Evolutionary conservation across 805 yeast genomes (phyloP).

Genomic region (Ogataea siamensis): DNA sequence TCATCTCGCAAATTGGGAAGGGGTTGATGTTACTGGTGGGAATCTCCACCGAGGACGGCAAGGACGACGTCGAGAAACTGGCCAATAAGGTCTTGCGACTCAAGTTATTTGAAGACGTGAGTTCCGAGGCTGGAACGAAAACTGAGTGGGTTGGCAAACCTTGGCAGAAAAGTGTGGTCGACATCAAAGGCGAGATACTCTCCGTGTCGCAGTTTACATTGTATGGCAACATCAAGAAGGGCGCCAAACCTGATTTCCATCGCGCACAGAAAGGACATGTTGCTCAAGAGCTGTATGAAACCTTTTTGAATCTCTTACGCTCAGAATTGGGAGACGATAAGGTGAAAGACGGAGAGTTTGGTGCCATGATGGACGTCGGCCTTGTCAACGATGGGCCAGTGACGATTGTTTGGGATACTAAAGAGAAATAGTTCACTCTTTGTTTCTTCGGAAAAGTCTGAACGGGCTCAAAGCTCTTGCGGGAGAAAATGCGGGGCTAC

Average conservation of each 20-base stretch:
- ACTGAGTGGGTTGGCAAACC: conserved; percentile 60
- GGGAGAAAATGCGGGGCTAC: conserved; percentile 34
- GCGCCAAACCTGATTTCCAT: conserved; percentile 94
- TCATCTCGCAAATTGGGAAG: conserved; percentile 70
- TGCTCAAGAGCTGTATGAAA: conserved; percentile 50
- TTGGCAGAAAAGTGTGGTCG: conserved; percentile 74
- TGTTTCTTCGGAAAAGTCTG: conserved; percentile 23
- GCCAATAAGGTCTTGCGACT: conserved; percentile 65
- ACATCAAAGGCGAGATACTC: conserved; percentile 67
- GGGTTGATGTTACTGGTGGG: conserved; percentile 87
- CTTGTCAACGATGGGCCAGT: conserved; percentile 92
- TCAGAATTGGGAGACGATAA: conserved; percentile 56
- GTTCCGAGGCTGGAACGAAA: conserved; percentile 36
- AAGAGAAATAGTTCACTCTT: conserved; percentile 31
- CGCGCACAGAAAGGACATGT: conserved; percentile 77
- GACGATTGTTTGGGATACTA: conserved; percentile 79
- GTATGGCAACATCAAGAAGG: conserved; percentile 81
- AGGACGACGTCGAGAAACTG: conserved; percentile 66
- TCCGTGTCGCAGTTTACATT: conserved; percentile 93
- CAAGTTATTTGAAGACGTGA: conserved; percentile 66
- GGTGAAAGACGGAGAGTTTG: conserved; percentile 87
- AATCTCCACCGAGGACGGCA: conserved; percentile 72
- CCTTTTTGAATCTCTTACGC: conserved; percentile 48
- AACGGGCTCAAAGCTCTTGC: conserved; percentile 34
- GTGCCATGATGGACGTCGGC: conserved; percentile 96